These are phyloP conservation scores for Phylloboletellus chloephorus DNA, from an alignment of 1,284 basidiomycete species.

Conservation along the genomic window DNA sequence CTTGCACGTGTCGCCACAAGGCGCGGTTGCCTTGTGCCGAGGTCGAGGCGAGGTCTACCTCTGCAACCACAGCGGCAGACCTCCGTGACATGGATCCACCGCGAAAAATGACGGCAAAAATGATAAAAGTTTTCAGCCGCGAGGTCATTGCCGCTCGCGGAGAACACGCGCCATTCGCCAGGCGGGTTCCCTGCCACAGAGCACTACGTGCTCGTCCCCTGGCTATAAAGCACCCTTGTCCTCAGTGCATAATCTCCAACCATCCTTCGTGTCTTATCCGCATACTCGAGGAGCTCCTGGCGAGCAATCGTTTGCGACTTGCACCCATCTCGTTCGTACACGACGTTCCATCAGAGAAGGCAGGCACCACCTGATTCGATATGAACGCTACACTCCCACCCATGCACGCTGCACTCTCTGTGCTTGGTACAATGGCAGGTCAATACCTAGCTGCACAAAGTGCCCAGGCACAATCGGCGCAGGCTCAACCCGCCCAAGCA, in stretches of 20 bases:
- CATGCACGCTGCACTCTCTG: constrained; percentile 48
- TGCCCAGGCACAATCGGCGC: constrained; percentile 29
- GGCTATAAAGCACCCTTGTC: constrained; percentile 24
- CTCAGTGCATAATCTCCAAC: constrained; percentile 9
- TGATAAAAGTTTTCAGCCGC: constrained; percentile 12
- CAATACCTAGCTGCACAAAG: constrained; percentile 42
- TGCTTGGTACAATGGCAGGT: constrained; percentile 46
- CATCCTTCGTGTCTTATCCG: constrained; percentile 28
- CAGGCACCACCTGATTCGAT: constrained; percentile 10
- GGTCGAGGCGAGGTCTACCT: constrained; percentile 12
- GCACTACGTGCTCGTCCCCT: constrained; percentile 9
- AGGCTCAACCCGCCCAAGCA: constrained; percentile 21
- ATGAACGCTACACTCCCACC: constrained; percentile 39
- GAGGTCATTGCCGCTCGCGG: constrained; percentile 24
- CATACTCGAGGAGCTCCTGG: constrained; percentile 27
- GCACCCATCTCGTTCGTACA: constrained; percentile 9
- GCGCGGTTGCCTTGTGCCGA: constrained; percentile 17
- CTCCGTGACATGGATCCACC: constrained; percentile 6
- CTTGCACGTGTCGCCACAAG: constrained; percentile 16
- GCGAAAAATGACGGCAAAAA: constrained; percentile 13
- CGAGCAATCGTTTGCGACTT: constrained; percentile 18
- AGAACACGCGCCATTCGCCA: constrained; percentile 29
- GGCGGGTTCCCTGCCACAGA: constrained; percentile 12
- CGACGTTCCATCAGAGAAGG: constrained; percentile 9
- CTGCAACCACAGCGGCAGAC: constrained; percentile 16